Evolutionary conservation across 441 rosid species (phyloP).

Genomic region (Daphne laureola): DNA sequence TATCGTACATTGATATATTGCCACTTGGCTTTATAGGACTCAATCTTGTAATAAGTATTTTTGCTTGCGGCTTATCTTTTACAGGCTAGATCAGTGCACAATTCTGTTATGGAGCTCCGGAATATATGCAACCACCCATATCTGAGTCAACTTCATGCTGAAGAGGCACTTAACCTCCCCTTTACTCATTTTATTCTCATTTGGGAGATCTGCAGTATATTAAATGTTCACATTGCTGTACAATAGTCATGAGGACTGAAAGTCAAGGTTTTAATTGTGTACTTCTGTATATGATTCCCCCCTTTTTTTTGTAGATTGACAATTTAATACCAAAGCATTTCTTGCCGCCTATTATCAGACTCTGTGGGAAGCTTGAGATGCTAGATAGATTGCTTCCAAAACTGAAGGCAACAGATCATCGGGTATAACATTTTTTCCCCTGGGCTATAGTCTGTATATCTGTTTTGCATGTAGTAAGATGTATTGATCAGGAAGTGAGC

Average conservation of each 20-base stretch:
- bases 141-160: conserved; percentile 92
- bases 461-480: too few relatives aligned
- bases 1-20: too few relatives aligned
- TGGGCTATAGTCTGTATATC: too few relatives aligned
- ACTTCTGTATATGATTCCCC: not conserved
- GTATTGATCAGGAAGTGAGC: too few relatives aligned
- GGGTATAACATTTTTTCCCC: conserved; percentile 42
- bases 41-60: conserved; percentile 5
- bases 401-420: conserved; percentile 88
- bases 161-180: conserved; percentile 56
- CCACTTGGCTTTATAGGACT: conserved; percentile 3
- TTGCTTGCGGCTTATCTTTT: conserved; percentile 13
- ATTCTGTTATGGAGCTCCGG: conserved; percentile 95
- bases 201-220: conserved; percentile 5
- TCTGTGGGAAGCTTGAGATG: conserved; percentile 99
- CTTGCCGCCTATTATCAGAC: conserved; percentile 75
- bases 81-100: conserved; percentile 87
- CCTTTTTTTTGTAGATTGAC: conserved; percentile 58
- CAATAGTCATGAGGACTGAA: not conserved
- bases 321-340: conserved; percentile 67
- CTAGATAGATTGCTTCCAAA: conserved; percentile 85
- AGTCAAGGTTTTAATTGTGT: too few relatives aligned
- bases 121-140: conserved; percentile 98
- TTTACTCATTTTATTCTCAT: conserved; percentile 13
- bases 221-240: not conserved